phyloP scores from a whole-genome alignment of 2,329 filamentous ascomycete species.

The Tolypocladium sp. region DNA sequence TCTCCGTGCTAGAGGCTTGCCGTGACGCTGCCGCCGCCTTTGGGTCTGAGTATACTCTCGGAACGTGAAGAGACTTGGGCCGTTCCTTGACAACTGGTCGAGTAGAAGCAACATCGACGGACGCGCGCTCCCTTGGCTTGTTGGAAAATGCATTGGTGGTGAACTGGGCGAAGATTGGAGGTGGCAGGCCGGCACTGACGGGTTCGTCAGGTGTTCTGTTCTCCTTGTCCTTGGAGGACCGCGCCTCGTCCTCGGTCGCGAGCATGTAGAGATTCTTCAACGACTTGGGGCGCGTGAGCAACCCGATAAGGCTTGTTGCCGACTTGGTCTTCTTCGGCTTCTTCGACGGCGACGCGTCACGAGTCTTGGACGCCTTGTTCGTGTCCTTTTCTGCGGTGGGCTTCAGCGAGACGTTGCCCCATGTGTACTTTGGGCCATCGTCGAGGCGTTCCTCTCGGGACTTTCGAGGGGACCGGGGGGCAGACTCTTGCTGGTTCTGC shows the following conservation, averaged over 20 bases:
- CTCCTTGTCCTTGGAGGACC: slow-evolving; percentile 63
- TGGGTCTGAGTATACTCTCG: slow-evolving; percentile 12
- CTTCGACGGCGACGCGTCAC: slow-evolving; percentile 46
- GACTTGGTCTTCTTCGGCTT: slow-evolving; percentile 77
- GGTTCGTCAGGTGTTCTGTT: slow-evolving; percentile 54
- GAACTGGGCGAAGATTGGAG: slow-evolving; percentile 79
- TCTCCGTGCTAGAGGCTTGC: slow-evolving; percentile 18
- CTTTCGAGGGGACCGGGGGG: slow-evolving; percentile 29
- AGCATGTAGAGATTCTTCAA: slow-evolving; percentile 54
- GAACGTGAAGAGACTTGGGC: slow-evolving; percentile 41
- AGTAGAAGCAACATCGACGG: slow-evolving; percentile 3
- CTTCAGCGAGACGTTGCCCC: slow-evolving; percentile 32
- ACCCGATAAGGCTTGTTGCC: slow-evolving; percentile 66
- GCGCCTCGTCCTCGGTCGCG: slow-evolving; percentile 41
- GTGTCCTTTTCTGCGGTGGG: slow-evolving; percentile 27
- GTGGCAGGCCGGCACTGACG: slow-evolving; percentile 25
- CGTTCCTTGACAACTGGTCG: slow-evolving; percentile 25
- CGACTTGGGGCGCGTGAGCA: slow-evolving; percentile 69
- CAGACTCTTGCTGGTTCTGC: slow-evolving; percentile 40
- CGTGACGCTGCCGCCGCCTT: slow-evolving; percentile 9
- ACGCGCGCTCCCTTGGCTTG: not conserved
- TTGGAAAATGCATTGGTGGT: slow-evolving; percentile 13
- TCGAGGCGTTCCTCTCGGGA: slow-evolving; percentile 20
- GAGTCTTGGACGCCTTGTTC: slow-evolving; percentile 24
- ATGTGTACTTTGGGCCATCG: slow-evolving; percentile 20